Evolutionary conservation across 108 stramenopile genomes (phyloP).

Genomic region (Pseudonitzschia multistriata): DNA sequence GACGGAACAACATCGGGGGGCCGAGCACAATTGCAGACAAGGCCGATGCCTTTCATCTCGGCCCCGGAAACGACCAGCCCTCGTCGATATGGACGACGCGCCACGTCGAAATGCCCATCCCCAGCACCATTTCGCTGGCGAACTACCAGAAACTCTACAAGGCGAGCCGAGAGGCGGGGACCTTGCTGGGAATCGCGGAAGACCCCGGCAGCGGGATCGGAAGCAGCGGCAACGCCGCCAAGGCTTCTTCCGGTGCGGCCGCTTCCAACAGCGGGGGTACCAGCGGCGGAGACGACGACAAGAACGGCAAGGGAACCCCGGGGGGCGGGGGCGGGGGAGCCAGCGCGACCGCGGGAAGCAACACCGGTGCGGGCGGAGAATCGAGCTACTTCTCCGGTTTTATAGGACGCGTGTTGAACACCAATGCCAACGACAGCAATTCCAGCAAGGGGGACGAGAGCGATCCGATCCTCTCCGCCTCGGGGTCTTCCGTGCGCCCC

Average conservation of each 20-base stretch:
- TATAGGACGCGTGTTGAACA: constrained; percentile 54
- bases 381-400: constrained; percentile 44
- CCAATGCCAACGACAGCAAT: constrained; percentile 15
- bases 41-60: background rate
- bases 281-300: constrained; percentile 7
- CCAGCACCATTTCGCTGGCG: constrained; percentile 42
- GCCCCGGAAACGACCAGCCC: background rate
- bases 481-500: constrained; percentile 35
- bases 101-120: constrained; percentile 83
- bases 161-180: constrained; percentile 43
- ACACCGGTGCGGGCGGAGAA: constrained; percentile 17
- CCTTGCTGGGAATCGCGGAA: constrained; percentile 46
- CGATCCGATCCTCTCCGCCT: background rate
- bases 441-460: constrained; percentile 20
- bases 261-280: background rate
- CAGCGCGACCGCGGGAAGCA: background rate
- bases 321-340: constrained; percentile 1
- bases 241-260: constrained; percentile 7
- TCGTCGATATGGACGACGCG: constrained; percentile 71
- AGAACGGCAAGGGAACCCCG: constrained; percentile 12
- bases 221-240: background rate
- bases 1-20: constrained; percentile 1
- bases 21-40: background rate
- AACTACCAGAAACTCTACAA: constrained; percentile 54
- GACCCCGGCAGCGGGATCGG: background rate